These are phyloP conservation scores for Panicum hallii DNA, from an alignment of 202 grass and related monocot species.

Conservation along the genomic window DNA sequence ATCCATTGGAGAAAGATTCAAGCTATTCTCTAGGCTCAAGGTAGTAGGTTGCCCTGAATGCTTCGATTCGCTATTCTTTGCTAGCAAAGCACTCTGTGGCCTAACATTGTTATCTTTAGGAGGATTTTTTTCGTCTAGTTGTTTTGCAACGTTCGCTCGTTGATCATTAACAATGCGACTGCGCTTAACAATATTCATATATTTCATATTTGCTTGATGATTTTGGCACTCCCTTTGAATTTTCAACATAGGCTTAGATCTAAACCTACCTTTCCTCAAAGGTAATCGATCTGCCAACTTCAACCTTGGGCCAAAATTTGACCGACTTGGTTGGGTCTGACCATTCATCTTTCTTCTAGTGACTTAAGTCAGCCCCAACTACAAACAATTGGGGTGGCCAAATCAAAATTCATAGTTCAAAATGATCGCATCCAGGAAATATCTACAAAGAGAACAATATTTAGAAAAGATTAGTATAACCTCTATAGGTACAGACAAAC, in stretches of 20 bases:
- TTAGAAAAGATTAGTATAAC: no score
- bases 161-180: background rate
- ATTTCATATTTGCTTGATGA: background rate
- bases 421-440: constrained; percentile 1
- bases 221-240: background rate
- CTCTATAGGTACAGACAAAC: no score
- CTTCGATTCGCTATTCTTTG: background rate
- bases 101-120: background rate
- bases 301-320: background rate
- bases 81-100: background rate
- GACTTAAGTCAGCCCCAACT: no score
- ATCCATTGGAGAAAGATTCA: background rate
- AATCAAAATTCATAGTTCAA: background rate
- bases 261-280: background rate
- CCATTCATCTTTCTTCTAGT: background rate
- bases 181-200: background rate
- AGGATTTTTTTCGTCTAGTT: background rate
- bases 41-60: background rate
- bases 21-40: background rate
- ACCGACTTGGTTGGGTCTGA: background rate
- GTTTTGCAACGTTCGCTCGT: background rate
- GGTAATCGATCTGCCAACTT: background rate
- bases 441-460: background rate
- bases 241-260: background rate
- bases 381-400: no score